Conservation (phyloP, 306 rosid genomes). For the Gastrolobium villosum region DNA sequence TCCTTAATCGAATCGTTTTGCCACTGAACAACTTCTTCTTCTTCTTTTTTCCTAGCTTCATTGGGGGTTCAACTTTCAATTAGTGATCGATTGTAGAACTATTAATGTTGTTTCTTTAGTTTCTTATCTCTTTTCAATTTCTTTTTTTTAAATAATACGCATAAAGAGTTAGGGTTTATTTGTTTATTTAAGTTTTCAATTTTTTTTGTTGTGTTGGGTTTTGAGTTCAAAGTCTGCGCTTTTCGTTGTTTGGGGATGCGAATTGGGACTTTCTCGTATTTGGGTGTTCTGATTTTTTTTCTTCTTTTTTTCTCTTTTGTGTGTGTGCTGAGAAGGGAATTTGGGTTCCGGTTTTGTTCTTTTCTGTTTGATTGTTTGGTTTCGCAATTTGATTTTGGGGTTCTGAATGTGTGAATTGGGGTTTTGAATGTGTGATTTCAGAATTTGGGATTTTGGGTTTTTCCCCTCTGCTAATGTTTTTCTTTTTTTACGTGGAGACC, state of each 20-base stretch:
- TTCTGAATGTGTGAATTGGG: conserved; percentile 13
- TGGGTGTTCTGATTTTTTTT: conserved; percentile 23
- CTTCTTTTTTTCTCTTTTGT: neutral
- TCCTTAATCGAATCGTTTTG: conserved; percentile 35
- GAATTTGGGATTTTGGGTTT: conserved; percentile 11
- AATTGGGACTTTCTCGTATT: neutral
- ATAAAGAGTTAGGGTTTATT: conserved; percentile 3
- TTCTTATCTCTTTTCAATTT: neutral
- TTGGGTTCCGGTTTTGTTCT: conserved; percentile 29
- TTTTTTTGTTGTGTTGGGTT: conserved; percentile 35
- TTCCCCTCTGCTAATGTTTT: neutral
- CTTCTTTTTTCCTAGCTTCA: neutral
- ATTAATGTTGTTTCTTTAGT: too few relatives aligned
- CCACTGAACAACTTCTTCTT: neutral
- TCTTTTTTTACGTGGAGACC: neutral
- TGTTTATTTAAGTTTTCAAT: neutral
- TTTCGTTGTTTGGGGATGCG: conserved; percentile 12
- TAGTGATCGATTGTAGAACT: conserved; percentile 59
- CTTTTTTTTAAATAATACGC: neutral
- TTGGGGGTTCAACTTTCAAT: neutral
- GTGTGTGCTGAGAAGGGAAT: neutral
- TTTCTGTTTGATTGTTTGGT: neutral
- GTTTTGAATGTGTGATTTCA: neutral
- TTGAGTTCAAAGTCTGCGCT: conserved; percentile 23
- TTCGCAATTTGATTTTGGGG: conserved; percentile 31